Evolutionary conservation across 2,329 filamentous ascomycete genomes (phyloP), one percentile per base, ranked within the genome.

Genomic region (Xylariaceae sp.): DNA sequence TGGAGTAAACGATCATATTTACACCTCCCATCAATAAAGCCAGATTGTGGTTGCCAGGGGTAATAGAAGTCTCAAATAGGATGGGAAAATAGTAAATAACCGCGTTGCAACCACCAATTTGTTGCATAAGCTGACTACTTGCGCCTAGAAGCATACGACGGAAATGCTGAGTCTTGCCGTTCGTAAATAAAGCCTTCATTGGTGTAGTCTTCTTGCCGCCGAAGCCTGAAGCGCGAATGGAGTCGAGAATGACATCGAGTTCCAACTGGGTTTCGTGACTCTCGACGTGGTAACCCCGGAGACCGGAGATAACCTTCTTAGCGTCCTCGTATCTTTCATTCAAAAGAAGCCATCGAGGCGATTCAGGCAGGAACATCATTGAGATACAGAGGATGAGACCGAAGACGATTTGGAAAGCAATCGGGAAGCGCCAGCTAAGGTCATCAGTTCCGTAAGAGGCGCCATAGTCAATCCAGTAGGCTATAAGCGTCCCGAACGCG

Each of bases 131-230:
- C 59, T 83, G 79, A 4, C 71, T 71, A 8, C 70, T 73, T 0
- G 74, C 68, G 3, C 79, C 80, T 4, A 85, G 70, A 39, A 83
- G 49, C 71, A 83, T 80, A 26, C 81, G 72, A 7, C 80, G 74
- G 64, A 82, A 76, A 54, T 84, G 79, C 61, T 85, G 80, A 0
- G 78, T 82, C 63, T 79, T 81, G 47, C 80, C 79, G 37, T 72
- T 69, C 1, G 78, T 81, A 53, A 82, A 71, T 2, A 83, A 67
- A 1, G 76, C 72, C 49, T 71, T 75, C 57, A 74, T 56, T 0
- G 69, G 70, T 0, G 69, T 73, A 49, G 59, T 66, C 65, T 68
- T 70, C 48, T 66, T 61, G 31, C 65, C 66, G 30, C 59, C 60
- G 42, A 65, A 65, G 19, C 71, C 74, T 18, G 71, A 74, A 33